Evolutionary conservation across 257 asterid species (phyloP).

Genomic region (Penstemon eatonii): DNA sequence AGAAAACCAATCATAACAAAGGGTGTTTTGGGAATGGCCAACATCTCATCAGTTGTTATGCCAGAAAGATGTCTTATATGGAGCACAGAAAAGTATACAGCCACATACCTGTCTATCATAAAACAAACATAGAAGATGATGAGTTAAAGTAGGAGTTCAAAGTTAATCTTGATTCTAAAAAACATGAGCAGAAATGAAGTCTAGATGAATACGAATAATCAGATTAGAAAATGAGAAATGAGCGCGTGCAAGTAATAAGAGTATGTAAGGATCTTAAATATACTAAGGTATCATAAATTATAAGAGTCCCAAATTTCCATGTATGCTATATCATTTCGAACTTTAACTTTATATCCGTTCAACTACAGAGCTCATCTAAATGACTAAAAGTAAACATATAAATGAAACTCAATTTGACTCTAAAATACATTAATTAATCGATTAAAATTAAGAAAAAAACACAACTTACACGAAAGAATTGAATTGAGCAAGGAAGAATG

Average conservation of each 20-base stretch:
- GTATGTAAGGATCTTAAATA: no score
- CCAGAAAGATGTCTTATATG: constrained; percentile 53
- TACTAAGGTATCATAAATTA: no score
- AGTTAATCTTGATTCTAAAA: no score
- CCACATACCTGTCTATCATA: constrained; percentile 50
- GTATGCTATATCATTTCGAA: no score
- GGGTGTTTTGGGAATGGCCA: constrained; percentile 53
- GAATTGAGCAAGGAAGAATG: constrained; percentile 73
- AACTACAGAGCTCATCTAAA: not conserved
- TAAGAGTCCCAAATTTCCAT: no score
- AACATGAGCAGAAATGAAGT: no score
- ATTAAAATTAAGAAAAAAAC: not conserved
- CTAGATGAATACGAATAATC: no score
- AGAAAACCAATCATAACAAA: constrained; percentile 59
- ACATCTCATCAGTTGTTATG: constrained; percentile 66
- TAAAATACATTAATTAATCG: not conserved
- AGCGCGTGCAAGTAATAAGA: no score
- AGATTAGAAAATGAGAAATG: no score
- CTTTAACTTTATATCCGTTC: not conserved
- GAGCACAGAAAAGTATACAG: constrained; percentile 47
- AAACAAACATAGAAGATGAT: constrained; percentile 11
- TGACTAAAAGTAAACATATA: no score
- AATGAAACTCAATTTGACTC: not conserved
- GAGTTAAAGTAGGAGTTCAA: no score
- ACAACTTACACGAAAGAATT: constrained; percentile 55